Base-by-base conservation (phyloP, 768 basidiomycete species). In the Boletus vinaceobasis region DNA sequence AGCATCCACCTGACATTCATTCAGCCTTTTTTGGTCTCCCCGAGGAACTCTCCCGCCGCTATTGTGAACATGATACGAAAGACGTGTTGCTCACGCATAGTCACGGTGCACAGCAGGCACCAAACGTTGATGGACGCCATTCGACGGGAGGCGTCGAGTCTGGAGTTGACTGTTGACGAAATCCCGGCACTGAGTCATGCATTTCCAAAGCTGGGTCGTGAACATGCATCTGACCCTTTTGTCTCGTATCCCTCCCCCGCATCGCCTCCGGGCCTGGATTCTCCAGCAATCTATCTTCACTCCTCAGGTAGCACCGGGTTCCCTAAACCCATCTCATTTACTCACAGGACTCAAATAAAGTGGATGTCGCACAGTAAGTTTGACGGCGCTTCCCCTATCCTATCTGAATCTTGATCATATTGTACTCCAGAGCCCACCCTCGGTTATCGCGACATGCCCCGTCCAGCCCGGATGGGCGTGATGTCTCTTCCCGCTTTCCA, bases 281-380 rank as follows among this genome's bases (percentile, higher is more conserved):
- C 42, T 1, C 51, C 59, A 1, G 59, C 51, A 0, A 46, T 67
- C 23, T 67, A 67, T 10, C 23, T 59, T 9, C 63, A 64, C 8
- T 66, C 65, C 3, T 66, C 59, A 0, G 65, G 79, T 10, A 79
- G 77, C 39, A 79, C 80, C 0, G 79, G 79, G 5, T 65, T 76
- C 39, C 79, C 80, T 0, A 79, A 78, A 55, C 59, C 75, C 4
- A 73, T 81, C 29, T 53, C 68, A 1, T 65, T 73, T 26, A 71
- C 66, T 1, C 67, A 74, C 48, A 61, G 59, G 26, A 59, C 60
- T 3, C 50, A 76, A 19, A 48, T 67, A 2, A 65, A 76, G 36
- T 74, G 76, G 71, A 60, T 67, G 21, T 43, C 55, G 3, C 63
- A 71, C 19, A 57, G 77, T 78, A 59, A 53, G 71, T 50, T 21